phyloP scores from a whole-genome alignment of 768 basidiomycete genomes.

The Jaapia argillacea region DNA sequence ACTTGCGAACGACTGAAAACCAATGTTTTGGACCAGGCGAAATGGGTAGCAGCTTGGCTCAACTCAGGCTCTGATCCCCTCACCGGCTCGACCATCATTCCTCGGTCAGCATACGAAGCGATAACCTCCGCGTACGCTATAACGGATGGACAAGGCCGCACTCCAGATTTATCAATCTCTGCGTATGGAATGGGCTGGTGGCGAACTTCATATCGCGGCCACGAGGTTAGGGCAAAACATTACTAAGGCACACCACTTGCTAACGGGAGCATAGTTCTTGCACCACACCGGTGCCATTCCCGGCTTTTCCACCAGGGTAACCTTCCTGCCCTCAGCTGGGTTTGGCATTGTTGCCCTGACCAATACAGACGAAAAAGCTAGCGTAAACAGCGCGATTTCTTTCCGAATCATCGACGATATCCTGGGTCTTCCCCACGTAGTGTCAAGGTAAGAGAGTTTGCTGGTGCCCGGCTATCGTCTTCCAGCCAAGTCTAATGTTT shows the following conservation, averaged over 20 bases:
- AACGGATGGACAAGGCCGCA: conserved; percentile 4
- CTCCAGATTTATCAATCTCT: conserved; percentile 15
- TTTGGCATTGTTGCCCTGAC: conserved; percentile 21
- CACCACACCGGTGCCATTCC: conserved; percentile 24
- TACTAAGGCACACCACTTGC: neutral
- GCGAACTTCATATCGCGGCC: conserved; percentile 26
- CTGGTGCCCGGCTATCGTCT: too few relatives aligned
- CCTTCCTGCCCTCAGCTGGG: conserved; percentile 24
- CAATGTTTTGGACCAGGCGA: conserved; percentile 1
- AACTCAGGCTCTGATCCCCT: conserved; percentile 20
- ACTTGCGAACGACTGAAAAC: neutral
- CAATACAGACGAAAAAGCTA: conserved; percentile 10
- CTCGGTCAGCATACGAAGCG: conserved; percentile 17
- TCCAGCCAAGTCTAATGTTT: too few relatives aligned
- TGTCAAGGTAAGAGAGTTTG: too few relatives aligned
- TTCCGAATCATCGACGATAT: conserved; percentile 6
- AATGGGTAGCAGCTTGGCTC: conserved; percentile 28
- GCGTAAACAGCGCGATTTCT: neutral
- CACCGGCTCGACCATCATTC: conserved; percentile 23
- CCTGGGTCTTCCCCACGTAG: conserved; percentile 4
- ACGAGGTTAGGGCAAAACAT: conserved; percentile 21
- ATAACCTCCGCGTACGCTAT: conserved; percentile 23
- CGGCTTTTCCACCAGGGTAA: conserved; percentile 21
- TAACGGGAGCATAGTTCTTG: conserved; percentile 18
- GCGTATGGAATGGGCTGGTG: conserved; percentile 37